phyloP scores from a whole-genome alignment of 1,139 yeast species.

The Hyphopichia wangnamkhiaoensis region DNA sequence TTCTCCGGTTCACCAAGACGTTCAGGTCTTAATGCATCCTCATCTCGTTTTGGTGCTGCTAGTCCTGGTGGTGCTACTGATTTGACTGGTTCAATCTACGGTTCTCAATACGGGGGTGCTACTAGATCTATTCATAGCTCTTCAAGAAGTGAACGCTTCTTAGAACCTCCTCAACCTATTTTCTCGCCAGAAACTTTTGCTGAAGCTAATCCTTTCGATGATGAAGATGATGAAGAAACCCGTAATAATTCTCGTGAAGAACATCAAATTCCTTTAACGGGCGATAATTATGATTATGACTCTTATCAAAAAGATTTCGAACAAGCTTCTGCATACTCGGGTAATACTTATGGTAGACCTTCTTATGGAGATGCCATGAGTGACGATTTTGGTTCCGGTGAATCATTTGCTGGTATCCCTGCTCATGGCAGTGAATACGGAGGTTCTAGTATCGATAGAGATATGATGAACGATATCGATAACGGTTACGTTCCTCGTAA shows the following conservation, averaged over 20 bases:
- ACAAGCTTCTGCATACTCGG: conserved; percentile 39
- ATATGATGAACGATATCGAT: conserved; percentile 45
- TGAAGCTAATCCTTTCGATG: conserved; percentile 55
- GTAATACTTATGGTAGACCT: conserved; percentile 4
- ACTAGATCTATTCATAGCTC: conserved; percentile 31
- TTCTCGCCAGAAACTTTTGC: conserved; percentile 64
- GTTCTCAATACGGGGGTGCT: conserved; percentile 20
- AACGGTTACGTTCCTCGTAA: conserved; percentile 41
- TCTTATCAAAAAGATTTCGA: conserved; percentile 41
- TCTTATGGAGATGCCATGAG: conserved; percentile 4
- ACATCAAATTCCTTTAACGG: conserved; percentile 9
- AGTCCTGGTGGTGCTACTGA: background rate
- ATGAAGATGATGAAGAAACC: conserved; percentile 28
- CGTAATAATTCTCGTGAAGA: conserved; percentile 13
- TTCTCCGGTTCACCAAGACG: conserved; percentile 37
- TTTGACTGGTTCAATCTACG: background rate
- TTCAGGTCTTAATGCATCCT: conserved; percentile 7
- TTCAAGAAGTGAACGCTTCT: conserved; percentile 47
- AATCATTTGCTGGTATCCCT: background rate
- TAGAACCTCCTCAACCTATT: conserved; percentile 66
- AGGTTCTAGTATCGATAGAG: conserved; percentile 36
- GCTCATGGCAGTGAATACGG: conserved; percentile 30
- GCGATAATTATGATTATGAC: conserved; percentile 36
- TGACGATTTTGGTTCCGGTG: background rate
- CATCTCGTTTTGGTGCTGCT: conserved; percentile 3